Conservation (phyloP, 306 rosid species). For the Rosa rugosa region DNA sequence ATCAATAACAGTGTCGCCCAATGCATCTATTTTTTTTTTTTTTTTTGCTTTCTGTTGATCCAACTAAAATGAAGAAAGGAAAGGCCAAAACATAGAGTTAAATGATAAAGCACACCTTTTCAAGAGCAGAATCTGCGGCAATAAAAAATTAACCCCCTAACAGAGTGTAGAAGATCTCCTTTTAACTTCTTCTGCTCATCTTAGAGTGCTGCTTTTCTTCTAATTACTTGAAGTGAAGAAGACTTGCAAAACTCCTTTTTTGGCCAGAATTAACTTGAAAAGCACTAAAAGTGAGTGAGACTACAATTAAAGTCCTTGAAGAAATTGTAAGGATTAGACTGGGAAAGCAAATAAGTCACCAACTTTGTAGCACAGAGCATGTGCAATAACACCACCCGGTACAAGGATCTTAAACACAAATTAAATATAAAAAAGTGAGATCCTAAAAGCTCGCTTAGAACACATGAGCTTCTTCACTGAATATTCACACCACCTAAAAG, state of each 20-base stretch:
- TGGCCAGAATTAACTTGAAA: slow-evolving; percentile 5
- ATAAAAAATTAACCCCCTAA: background rate
- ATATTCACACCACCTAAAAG: slow-evolving; percentile 3
- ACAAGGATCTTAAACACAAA: background rate
- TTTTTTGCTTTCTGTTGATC: background rate
- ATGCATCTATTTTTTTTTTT: background rate
- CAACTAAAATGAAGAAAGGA: background rate
- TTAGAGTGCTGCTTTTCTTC: background rate
- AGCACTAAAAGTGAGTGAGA: slow-evolving; percentile 8
- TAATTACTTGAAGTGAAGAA: background rate
- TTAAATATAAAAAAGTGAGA: slow-evolving; percentile 37
- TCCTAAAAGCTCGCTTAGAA: slow-evolving; percentile 60
- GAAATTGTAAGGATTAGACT: background rate
- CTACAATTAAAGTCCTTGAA: background rate
- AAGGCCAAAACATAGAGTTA: background rate
- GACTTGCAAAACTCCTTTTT: background rate
- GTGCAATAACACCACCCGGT: slow-evolving; percentile 11
- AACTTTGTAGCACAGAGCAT: background rate
- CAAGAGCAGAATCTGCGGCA: slow-evolving; percentile 3
- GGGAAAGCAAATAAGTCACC: slow-evolving; percentile 14
- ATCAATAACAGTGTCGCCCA: background rate
- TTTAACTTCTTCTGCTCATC: background rate
- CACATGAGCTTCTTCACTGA: slow-evolving; percentile 48
- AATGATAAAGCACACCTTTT: background rate
- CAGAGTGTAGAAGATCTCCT: slow-evolving; percentile 12